Base-by-base conservation (phyloP, 352 stramenopile species). In the Phytophthora agathidicida region DNA sequence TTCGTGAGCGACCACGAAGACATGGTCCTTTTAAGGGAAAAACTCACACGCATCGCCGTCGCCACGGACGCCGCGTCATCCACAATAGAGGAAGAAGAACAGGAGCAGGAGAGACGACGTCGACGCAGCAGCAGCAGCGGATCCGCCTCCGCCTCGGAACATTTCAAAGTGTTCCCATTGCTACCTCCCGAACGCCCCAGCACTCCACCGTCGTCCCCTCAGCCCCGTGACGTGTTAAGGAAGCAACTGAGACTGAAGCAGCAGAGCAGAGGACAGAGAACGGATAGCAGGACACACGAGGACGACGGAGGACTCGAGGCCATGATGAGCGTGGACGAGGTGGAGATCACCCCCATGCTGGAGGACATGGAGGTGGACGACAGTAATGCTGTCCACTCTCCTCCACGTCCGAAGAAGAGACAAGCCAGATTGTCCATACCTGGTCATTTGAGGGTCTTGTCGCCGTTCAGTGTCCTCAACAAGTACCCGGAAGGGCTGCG, bases 171-270 rank as follows among this genome's bases (percentile, higher is more conserved):
- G 47, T 84, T 89, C 38, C 56, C 69, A 0, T 43, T 86, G 45
- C 54, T 73, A 5, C 51, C 59, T 3, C 51, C 65, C 1, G 82
- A 89, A 11, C 71, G 77, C 0, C 75, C 84, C 7, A 86, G 64
- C 43, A 94, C 85, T 45, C 85, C 85, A 24, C 85, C 85, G 32
- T 91, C 82, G 27, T 94, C 85, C 13, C 84, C 85, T 8, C 85
- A 94, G 65, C 85, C 85, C 3, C 66, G 82, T 2, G 83, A 92
- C 46, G 60, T 92, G 32, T 53, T 94, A 28, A 73, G 82, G n/a
- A 85, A 81, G 53, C 83, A 93, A 51, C 45, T 91, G 16, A 68
- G 75, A 30, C 33, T 82, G 11, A 89, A 88, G 64, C 83, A 83
- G 38, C 63, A 43, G 9, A 47, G 27, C 4, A 44, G 43, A 16